These are phyloP conservation scores for Aspergillus jensenii DNA, from an alignment of 2,329 filamentous ascomycete species.

Conservation along the genomic window DNA sequence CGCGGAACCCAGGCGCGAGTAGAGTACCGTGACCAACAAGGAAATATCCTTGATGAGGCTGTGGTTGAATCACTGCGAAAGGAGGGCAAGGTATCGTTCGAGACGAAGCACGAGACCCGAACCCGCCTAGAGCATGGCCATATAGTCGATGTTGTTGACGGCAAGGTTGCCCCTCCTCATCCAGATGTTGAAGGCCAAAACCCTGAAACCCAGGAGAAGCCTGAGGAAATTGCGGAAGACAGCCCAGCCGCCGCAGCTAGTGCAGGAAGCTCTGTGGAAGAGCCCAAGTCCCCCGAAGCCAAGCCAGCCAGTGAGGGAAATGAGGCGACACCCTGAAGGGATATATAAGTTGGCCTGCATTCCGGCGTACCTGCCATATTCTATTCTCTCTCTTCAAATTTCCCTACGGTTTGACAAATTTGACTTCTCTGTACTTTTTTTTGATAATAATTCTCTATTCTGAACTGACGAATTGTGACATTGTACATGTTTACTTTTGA, in stretches of 20 bases:
- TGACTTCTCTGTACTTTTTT: constrained; percentile 17
- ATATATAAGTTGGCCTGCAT: constrained; percentile 20
- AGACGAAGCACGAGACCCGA: constrained; percentile 93
- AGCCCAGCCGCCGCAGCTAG: constrained; percentile 42
- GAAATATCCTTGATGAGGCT: constrained; percentile 80
- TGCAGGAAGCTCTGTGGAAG: constrained; percentile 38
- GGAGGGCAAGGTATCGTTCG: constrained; percentile 90
- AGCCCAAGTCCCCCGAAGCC: constrained; percentile 37
- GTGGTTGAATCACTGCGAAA: constrained; percentile 71
- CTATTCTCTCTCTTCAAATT: constrained; percentile 15
- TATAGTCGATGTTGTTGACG: constrained; percentile 57
- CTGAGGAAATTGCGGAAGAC: constrained; percentile 35
- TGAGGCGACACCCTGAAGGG: constrained; percentile 41
- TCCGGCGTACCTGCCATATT: constrained; percentile 12
- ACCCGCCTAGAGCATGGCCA: constrained; percentile 78
- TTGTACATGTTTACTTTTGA: constrained; percentile 17
- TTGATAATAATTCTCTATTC: constrained; percentile 15
- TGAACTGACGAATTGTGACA: constrained; percentile 19
- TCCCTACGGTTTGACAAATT: constrained; percentile 2
- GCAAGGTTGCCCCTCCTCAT: constrained; percentile 51
- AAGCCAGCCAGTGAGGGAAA: constrained; percentile 50
- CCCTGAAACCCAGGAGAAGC: constrained; percentile 53
- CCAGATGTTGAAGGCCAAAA: constrained; percentile 59
- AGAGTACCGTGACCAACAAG: constrained; percentile 93
- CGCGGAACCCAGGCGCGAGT: constrained; percentile 72